phyloP scores from a whole-genome alignment of 352 stramenopile species.

The Globisporangium spinosum region DNA sequence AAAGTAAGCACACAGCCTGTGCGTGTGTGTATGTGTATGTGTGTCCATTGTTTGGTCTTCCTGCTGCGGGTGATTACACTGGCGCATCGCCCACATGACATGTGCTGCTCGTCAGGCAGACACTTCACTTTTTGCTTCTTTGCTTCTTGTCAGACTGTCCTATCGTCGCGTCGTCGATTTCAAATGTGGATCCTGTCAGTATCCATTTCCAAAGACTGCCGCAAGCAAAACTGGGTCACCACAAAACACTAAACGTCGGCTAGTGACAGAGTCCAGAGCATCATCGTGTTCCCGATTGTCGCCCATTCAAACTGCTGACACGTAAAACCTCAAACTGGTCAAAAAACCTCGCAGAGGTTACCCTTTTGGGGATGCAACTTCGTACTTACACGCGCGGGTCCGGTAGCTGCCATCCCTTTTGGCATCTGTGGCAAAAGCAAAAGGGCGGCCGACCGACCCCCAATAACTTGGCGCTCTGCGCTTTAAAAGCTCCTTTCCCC shows the following conservation, averaged over 20 bases:
- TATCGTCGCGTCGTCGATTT: background rate
- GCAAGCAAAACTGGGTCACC: background rate
- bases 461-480: slow-evolving; percentile 7
- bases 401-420: background rate
- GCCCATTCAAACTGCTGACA: background rate
- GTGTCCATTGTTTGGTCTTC: background rate
- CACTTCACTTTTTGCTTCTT: background rate
- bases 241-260: background rate
- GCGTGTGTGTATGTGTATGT: background rate
- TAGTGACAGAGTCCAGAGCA: background rate
- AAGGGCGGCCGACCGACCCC: slow-evolving; percentile 9
- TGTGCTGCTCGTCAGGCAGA: slow-evolving; percentile 2
- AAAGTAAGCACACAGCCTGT: background rate
- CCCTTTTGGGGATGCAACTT: background rate
- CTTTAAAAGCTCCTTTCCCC: slow-evolving; percentile 10
- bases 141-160: background rate
- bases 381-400: background rate
- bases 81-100: slow-evolving; percentile 1
- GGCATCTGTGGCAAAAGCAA: slow-evolving; percentile 5
- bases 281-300: background rate
- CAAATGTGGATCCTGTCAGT: slow-evolving; percentile 2
- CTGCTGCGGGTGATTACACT: background rate
- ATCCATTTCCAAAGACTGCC: background rate
- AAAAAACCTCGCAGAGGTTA: background rate
- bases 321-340: background rate